Evolutionary conservation across 139 green algal species (phyloP), one percentile per base, ranked within the genome.

Genomic region (Haematococcus lacustris): DNA sequence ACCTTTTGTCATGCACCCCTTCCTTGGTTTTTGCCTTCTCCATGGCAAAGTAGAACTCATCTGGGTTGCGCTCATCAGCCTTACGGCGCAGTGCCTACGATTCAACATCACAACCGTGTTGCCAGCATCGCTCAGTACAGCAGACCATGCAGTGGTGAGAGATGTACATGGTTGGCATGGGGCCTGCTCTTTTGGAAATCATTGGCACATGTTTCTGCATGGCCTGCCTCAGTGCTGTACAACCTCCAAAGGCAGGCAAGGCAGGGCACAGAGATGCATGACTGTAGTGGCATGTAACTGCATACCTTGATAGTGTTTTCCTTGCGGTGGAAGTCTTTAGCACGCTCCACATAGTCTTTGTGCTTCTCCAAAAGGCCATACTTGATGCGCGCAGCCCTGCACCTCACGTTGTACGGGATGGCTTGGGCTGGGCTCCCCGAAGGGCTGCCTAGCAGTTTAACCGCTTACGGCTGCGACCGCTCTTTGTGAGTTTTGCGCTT

Each of bases 1-100:
- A 84, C 78, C 74, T 77, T 47, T 68, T 79, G 34, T 88, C 53
- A 72, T 97, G 92, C 41, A 98, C 86, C 7, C 94, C 94, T 40
- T 88, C 86, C 66, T 87, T 86, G 0, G 93, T 98, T 3, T 76
- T 71, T 0, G 75, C 66, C 43, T 93, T 94, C 77, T 97, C 80
- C 94, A 98, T 98, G 0, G 84, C 93, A 82, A 98, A 97, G 80
- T 98, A 98, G 79, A 98, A 98, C 84, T 98, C 94, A 88, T 98
- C 94, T 3, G 92, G 92, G 78, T 98, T 98, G 66, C 92, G 88
- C 73, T 96, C 80, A 74, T 96, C 92, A 26, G 94, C 94, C 76
- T 98, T 98, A 47, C 80, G 75, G 38, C 86, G 82, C 50, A 98
- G 83, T 33, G 66, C 61, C 88, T 96, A 80, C 98, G 98, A 69